A percentile compares a stretch with the other conserved stretches of the same genome.
phyloP scores from a whole-genome alignment of 106 monocot species.

The Platanthera zijinensis region DNA sequence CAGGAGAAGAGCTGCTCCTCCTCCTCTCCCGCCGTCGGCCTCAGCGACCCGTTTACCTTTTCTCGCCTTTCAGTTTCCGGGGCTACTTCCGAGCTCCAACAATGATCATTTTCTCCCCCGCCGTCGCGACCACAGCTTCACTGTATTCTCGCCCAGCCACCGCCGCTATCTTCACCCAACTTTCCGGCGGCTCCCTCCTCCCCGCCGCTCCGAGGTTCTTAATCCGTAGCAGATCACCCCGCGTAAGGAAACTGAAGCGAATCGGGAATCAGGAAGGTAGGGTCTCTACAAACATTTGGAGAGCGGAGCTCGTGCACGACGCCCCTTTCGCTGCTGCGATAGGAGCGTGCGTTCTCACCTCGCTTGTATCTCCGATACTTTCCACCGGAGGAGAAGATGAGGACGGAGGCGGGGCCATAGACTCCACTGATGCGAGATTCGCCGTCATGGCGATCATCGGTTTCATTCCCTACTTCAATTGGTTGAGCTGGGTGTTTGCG shows the following conservation, averaged over 20 bases:
- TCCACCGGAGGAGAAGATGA: slow-evolving; percentile 16
- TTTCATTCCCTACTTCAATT: slow-evolving; percentile 97
- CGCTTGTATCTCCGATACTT: slow-evolving; percentile 44
- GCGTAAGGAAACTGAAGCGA: background rate
- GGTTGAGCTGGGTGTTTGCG: slow-evolving; percentile 99
- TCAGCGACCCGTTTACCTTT: background rate
- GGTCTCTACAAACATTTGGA: slow-evolving; percentile 15
- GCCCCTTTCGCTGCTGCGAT: slow-evolving; percentile 83
- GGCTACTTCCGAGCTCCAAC: background rate
- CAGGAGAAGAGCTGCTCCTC: too few relatives aligned
- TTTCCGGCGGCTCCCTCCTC: background rate
- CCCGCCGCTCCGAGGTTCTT: background rate
- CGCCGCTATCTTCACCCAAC: background rate
- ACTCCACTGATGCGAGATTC: slow-evolving; percentile 66
- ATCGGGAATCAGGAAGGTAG: slow-evolving; percentile 8
- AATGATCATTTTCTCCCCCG: background rate
- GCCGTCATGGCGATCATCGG: slow-evolving; percentile 86
- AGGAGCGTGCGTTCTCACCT: slow-evolving; percentile 74
- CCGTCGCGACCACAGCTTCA: background rate
- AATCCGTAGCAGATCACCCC: background rate
- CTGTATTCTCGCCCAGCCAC: background rate
- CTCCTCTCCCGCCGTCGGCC: too few relatives aligned
- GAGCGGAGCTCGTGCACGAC: slow-evolving; percentile 55
- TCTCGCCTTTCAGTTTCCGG: background rate
- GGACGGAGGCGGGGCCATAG: slow-evolving; percentile 39